Evolutionary conservation across 1,284 basidiomycete species (phyloP), one percentile per base, ranked within the genome.

Genomic region (Leucoagaricus sp.): DNA sequence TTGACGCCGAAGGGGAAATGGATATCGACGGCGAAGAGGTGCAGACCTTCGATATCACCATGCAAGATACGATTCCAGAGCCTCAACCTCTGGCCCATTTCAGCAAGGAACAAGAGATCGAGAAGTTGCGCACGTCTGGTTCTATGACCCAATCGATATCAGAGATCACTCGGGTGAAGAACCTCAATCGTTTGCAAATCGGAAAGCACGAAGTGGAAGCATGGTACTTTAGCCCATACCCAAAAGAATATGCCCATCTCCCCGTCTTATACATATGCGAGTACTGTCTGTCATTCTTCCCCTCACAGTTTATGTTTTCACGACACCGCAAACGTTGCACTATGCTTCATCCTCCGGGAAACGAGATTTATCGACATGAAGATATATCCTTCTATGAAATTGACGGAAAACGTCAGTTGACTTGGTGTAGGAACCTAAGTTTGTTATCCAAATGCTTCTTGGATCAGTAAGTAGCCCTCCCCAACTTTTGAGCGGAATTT

Each of bases 151-250:
- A 99, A 75, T 94, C 93, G 45, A 91, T 98, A 61, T 96, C 93
- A 56, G 97, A 99, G 75, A 90, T 99, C 60, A 92, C 96, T 13
- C 86, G 97, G 40, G 97, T 99, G 66, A 99, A 99, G 81, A 99
- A 99, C 72, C 80, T 99, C 63, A 97, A 99, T 75, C 88, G 92
- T 61, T 83, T 99, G 46, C 94, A 96, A 71, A 99, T 99, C 65
- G 97, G 97, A 60, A 89, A 87, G 71, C 89, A 96, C 75, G 94
- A 98, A 75, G 91, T 99, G 65, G 96, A 99, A 67, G 90, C 96
- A 8, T 99, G 97, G 97, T 99, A 99, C 77, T 99, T 99, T 79
- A 95, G 93, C 66, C 96, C 97, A 5, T 99, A 99, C 76, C 97
- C 97, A 4, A 88, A 94, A 75, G 97, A 99, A 77, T 99, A 93